Base-by-base conservation (phyloP, 306 rosid genomes). In the Elaeagnus macrophylla region DNA sequence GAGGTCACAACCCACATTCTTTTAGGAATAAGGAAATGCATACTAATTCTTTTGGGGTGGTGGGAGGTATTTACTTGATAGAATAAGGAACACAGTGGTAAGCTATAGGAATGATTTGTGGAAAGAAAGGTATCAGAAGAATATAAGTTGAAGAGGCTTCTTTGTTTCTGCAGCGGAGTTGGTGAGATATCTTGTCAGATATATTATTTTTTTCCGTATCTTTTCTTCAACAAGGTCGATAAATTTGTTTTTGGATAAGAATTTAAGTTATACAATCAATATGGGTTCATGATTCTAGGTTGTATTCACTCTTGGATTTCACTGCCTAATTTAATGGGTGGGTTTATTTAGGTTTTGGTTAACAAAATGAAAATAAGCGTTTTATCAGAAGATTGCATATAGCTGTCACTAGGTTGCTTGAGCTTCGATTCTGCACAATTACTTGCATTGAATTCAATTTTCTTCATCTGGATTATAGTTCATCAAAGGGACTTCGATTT, bases 41-140 rank as follows among this genome's bases (percentile, higher is more conserved):
- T 58, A 52, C 59, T 50, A 66, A 72, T 85, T 81, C 77, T 79
- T 75, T 75, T 64, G 32, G 73, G 64, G 85, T 73, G 60, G 64
- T 60, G 32, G 60, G 44, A 59, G 64, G 58, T 62, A 56, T 25
- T 65, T 60, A 44, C 9, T 67, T 62, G 72, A 25, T 25, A 25
- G 32, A 80, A 77, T 68, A 78, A 77, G 57, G 51, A 68, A 53
- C 57, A 62, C 44, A 25, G 57, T 66, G 36, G 5, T 25, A 25
- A 25, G 32, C 32, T 48, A 61, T 57, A 64, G 46, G 77, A 61
- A 62, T 55, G 63, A 64, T 67, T 61, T 25, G 32, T 25, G 69
- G 84, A 60, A 80, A 54, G 82, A 70, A 64, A 67, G 82, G 81
- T 8, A 64, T 57, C 56, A 61, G 19, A 70, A 51, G 44, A 73